Evolutionary conservation across 768 basidiomycete genomes (phyloP).

Genomic region (Panellus pusillus): DNA sequence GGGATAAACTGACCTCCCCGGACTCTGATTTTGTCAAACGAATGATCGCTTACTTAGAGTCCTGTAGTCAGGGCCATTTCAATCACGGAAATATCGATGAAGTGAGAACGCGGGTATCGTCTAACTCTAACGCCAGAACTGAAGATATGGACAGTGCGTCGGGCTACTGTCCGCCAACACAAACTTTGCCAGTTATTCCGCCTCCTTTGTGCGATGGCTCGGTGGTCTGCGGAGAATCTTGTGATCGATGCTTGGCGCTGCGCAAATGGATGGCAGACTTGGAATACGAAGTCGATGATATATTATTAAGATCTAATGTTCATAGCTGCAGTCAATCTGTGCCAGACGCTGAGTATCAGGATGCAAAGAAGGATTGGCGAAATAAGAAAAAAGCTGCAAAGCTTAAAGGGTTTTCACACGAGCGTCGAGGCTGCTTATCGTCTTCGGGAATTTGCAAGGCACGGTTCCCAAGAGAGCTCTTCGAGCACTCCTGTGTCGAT

Average conservation of each 20-base stretch:
- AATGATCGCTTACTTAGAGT: not conserved
- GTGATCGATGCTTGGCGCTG: conserved; percentile 2
- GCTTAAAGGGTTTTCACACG: not conserved
- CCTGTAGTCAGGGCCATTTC: not conserved
- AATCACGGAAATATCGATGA: too few species aligned
- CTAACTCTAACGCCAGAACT: too few species aligned
- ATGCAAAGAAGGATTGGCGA: not conserved
- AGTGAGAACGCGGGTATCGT: too few species aligned
- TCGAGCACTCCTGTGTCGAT: too few species aligned
- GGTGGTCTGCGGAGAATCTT: not conserved
- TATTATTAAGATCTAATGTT: conserved; percentile 21
- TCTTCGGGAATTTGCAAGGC: conserved; percentile 21
- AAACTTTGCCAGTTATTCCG: conserved; percentile 24
- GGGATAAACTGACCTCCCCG: too few species aligned
- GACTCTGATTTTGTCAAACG: too few species aligned
- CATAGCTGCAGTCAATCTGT: conserved; percentile 20
- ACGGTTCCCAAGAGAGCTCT: conserved; percentile 21
- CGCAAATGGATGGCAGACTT: conserved; percentile 17
- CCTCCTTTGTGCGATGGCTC: not conserved
- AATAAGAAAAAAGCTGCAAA: conserved; percentile 1
- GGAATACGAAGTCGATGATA: conserved; percentile 21
- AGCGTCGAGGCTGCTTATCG: conserved; percentile 4
- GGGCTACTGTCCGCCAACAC: too few species aligned
- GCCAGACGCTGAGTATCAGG: not conserved
- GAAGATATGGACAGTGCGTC: too few species aligned